phyloP scores from a whole-genome alignment of 1,284 basidiomycete genomes.

The Psilocybe mexicana region DNA sequence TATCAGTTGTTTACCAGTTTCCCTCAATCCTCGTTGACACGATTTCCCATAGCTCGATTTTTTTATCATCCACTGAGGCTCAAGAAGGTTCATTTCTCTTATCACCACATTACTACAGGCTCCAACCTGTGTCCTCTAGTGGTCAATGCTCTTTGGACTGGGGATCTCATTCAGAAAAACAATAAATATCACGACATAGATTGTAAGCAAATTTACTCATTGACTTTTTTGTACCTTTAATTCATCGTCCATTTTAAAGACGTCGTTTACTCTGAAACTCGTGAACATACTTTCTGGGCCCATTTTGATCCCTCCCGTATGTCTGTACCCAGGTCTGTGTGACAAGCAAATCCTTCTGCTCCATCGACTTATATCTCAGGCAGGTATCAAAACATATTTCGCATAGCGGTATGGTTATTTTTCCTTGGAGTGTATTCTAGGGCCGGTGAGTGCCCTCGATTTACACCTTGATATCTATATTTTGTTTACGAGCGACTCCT shows the following conservation, averaged over 20 bases:
- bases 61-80: constrained; percentile 85
- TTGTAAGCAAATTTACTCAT: constrained; percentile 43
- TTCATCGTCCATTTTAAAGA: constrained; percentile 41
- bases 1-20: not conserved
- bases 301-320: constrained; percentile 81
- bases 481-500: not conserved
- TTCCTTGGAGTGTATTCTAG: constrained; percentile 87
- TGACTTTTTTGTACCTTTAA: constrained; percentile 2
- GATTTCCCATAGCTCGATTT: constrained; percentile 59
- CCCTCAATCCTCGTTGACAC: not conserved
- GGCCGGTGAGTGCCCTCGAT: constrained; percentile 53
- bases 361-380: not conserved
- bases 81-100: constrained; percentile 61
- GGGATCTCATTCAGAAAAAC: constrained; percentile 79
- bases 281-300: constrained; percentile 59
- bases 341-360: not conserved
- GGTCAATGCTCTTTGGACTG: constrained; percentile 75
- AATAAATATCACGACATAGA: constrained; percentile 70
- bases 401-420: constrained; percentile 79
- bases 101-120: not conserved
- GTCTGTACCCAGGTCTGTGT: constrained; percentile 74
- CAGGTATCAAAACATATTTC: constrained; percentile 78
- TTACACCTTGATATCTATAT: not conserved
- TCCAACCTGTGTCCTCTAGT: constrained; percentile 39
- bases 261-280: constrained; percentile 55